phyloP scores from a whole-genome alignment of 208 protist species.

The Acanthamoeba pearcei region DNA sequence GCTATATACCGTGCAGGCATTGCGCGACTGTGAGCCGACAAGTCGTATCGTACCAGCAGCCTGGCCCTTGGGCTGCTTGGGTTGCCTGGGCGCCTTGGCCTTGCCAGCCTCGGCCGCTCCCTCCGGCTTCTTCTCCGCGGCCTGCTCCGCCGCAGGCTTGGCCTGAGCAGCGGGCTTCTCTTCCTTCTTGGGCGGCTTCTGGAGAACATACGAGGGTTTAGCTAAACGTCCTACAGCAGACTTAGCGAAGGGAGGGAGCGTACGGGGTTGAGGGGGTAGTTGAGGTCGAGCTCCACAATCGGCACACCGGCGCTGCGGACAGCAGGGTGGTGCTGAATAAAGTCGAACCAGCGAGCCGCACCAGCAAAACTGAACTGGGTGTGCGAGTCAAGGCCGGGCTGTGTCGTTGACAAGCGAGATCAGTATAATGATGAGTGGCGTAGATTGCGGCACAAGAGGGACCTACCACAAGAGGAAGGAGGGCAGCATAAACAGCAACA shows the following conservation, averaged over 20 bases:
- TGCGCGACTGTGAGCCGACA: no score
- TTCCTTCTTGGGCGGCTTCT: slow-evolving; percentile 74
- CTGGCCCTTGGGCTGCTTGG: slow-evolving; percentile 58
- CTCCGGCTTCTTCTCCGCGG: not conserved
- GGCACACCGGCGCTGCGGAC: slow-evolving; percentile 7
- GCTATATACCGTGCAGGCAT: no score
- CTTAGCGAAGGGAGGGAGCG: not conserved
- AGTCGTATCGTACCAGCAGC: slow-evolving; percentile 7
- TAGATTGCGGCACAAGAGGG: not conserved
- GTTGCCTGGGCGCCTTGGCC: slow-evolving; percentile 27
- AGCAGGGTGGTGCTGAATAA: slow-evolving; percentile 66
- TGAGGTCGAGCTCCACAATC: slow-evolving; percentile 27
- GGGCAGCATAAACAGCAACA: slow-evolving; percentile 61
- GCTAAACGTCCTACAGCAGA: not conserved
- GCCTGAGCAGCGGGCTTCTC: not conserved
- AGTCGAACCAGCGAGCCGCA: slow-evolving; percentile 72
- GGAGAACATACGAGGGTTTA: not conserved
- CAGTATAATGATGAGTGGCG: not conserved
- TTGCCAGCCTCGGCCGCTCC: slow-evolving; percentile 1
- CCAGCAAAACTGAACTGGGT: slow-evolving; percentile 58
- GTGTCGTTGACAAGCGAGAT: not conserved
- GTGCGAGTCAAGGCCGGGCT: slow-evolving; percentile 31
- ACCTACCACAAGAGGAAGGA: slow-evolving; percentile 56
- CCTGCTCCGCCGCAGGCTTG: not conserved
- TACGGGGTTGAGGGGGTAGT: slow-evolving; percentile 54